Base-by-base conservation (phyloP, 1,284 basidiomycete species). In the Cryptococcus sp. region DNA sequence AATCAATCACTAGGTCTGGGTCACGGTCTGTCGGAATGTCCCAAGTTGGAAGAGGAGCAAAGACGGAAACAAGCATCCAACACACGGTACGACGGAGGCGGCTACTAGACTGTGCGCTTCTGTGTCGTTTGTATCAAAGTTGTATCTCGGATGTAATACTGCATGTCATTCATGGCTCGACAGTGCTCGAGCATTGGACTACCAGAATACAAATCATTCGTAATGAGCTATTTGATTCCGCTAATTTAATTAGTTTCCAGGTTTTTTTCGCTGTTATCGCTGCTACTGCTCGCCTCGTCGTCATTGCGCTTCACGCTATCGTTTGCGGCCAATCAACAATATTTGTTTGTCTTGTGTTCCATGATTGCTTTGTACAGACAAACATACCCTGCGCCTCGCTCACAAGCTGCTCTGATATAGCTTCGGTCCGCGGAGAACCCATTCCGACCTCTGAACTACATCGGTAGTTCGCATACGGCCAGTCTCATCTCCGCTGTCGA, bases 31-130 rank as follows among this genome's bases (percentile, higher is more conserved):
- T 86, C 88, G 10, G 93, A 94, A 71, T 99, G 96, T 73, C 96
- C 96, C 17, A 99, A 99, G 78, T 81, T 97, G 60, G 95, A 98
- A 78, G 95, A 99, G 66, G 85, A 88, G 0, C 92, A 95, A 74
- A 82, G 93, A 55, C 81, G 95, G 67, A 87, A 71, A 47, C 67
- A 72, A 40, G 74, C 73, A 38, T 68, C 71, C 6, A 63, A 63
- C 25, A 54, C 63, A 39, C 60, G 83, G 40, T 82, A 82, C 30
- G 84, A 88, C 54, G 87, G 84, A 59, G 86, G 83, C 13, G 85
- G 84, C 16, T 86, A 86, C 63, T 84, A 57, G 49, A 27, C n/a
- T 16, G 42, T 10, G 8, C 10, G 10, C 19, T 51, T 27, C 19
- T 19, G 13, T 7, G 42, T 22, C 17, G n/a, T n/a, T 22, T 46